A percentile compares a stretch with the other conserved stretches of the same genome.
Conservation (phyloP, 257 asterid genomes). For the Sherardia arvensis region DNA sequence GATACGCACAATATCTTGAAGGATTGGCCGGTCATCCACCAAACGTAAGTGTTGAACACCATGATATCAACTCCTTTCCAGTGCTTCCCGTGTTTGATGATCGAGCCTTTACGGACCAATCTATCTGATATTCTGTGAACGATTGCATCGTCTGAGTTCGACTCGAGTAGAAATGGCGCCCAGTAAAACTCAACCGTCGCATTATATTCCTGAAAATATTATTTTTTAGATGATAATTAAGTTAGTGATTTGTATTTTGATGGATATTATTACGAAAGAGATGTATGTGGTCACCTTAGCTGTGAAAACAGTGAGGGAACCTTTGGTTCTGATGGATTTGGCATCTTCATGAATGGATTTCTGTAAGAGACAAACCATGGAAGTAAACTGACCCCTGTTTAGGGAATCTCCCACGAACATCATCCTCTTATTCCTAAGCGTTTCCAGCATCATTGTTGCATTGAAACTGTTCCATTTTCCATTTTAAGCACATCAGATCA, state of each 20-base stretch:
- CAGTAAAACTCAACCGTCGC: constrained; percentile 74
- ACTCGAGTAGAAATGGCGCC: constrained; percentile 81
- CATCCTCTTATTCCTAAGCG: constrained; percentile 56
- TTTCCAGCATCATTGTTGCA: constrained; percentile 59
- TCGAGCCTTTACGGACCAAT: constrained; percentile 49
- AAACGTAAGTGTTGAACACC: constrained; percentile 68
- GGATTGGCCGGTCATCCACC: constrained; percentile 64
- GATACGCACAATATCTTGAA: constrained; percentile 41
- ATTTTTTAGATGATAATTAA: no score
- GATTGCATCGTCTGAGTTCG: constrained; percentile 66
- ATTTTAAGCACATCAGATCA: neutral
- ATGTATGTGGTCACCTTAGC: constrained; percentile 49
- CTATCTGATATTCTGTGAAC: constrained; percentile 47
- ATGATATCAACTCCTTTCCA: constrained; percentile 75
- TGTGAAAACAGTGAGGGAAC: constrained; percentile 44
- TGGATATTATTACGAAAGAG: no score
- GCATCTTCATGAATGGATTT: constrained; percentile 40
- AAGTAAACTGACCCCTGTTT: constrained; percentile 57
- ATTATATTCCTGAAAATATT: constrained; percentile 53
- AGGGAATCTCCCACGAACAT: constrained; percentile 81
- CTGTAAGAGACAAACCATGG: constrained; percentile 71
- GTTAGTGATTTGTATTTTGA: no score
- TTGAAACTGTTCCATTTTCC: constrained; percentile 41
- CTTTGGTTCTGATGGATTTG: constrained; percentile 37
- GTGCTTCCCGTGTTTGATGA: constrained; percentile 50